Conservation (phyloP, 148 eudicot genomes). For the Rhododendron williamsianum region DNA sequence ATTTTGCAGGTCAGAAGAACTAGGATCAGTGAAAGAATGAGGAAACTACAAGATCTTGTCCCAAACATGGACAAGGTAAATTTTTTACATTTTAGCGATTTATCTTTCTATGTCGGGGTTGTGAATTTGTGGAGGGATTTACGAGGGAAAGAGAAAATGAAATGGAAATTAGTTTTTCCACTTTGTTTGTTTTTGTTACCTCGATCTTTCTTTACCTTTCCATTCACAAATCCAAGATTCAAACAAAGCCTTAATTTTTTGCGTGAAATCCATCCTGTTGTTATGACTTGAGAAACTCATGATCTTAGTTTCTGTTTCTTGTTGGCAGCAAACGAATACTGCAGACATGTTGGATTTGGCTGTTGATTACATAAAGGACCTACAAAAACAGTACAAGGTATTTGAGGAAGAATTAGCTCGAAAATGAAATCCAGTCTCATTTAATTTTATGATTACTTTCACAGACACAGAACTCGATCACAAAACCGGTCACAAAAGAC, state of each 20-base stretch:
- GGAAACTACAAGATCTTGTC: constrained; percentile 83
- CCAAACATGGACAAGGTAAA: constrained; percentile 96
- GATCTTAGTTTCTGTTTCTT: background rate
- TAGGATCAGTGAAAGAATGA: constrained; percentile 84
- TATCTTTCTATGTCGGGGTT: background rate
- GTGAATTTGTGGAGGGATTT: background rate
- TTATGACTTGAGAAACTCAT: constrained; percentile 5
- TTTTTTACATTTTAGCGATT: background rate
- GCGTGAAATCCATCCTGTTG: background rate
- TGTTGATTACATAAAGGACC: constrained; percentile 72
- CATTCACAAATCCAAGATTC: background rate
- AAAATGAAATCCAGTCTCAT: background rate
- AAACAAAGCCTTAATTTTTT: background rate
- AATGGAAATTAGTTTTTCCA: background rate
- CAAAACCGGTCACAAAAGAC: background rate
- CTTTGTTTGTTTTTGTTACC: background rate
- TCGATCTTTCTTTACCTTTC: background rate
- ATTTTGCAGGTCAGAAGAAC: constrained; percentile 65
- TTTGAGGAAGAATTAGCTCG: background rate
- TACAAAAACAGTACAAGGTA: constrained; percentile 71
- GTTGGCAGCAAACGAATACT: constrained; percentile 78
- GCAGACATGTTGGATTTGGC: constrained; percentile 89
- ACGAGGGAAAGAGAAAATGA: background rate
- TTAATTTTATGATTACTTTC: background rate
- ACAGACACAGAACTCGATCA: background rate